Percentiles rank a stretch among this genome's conserved stretches.
Conservation (phyloP, 768 basidiomycete genomes). For the Auricularia heimuer region DNA sequence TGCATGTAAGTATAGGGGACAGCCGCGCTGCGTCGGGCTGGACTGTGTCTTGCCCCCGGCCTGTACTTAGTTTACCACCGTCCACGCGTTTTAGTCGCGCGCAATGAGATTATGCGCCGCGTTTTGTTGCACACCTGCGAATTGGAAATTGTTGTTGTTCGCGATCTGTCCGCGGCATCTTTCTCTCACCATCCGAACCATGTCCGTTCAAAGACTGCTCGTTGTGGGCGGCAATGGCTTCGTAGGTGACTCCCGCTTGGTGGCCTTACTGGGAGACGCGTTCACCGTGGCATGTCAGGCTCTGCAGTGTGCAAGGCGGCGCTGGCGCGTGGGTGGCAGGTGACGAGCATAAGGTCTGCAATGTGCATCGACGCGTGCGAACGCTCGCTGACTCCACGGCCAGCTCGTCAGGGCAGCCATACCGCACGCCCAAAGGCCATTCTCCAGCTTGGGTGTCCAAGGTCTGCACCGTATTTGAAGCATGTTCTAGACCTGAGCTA, state of each 20-base stretch:
- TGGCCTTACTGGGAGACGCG: not conserved
- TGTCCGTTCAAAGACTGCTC: conserved; percentile 47
- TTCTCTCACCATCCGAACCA: too few species aligned
- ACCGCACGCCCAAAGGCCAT: conserved; percentile 82
- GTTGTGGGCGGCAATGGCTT: conserved; percentile 99
- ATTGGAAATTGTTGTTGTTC: too few species aligned
- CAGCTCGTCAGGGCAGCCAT: conserved; percentile 83
- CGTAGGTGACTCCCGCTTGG: conserved; percentile 47
- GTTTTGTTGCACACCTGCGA: too few species aligned
- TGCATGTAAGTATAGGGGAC: too few species aligned
- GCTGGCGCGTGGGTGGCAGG: conserved; percentile 71
- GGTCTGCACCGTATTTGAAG: conserved; percentile 30
- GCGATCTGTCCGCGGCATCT: too few species aligned
- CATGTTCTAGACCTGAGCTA: conserved; percentile 5
- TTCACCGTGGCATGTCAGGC: conserved; percentile 36
- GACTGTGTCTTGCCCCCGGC: too few species aligned
- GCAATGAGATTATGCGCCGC: too few species aligned
- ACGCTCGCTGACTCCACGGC: not conserved
- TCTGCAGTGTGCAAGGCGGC: conserved; percentile 91
- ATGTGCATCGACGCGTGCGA: conserved; percentile 6
- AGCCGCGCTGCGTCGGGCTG: too few species aligned
- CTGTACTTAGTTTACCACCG: too few species aligned
- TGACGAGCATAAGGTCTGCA: conserved; percentile 77
- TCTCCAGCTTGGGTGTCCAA: conserved; percentile 75
- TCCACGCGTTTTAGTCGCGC: too few species aligned